These are phyloP conservation scores for Saccharomycopsis synnaedendra DNA, from an alignment of 805 yeast species.

Conservation along the genomic window DNA sequence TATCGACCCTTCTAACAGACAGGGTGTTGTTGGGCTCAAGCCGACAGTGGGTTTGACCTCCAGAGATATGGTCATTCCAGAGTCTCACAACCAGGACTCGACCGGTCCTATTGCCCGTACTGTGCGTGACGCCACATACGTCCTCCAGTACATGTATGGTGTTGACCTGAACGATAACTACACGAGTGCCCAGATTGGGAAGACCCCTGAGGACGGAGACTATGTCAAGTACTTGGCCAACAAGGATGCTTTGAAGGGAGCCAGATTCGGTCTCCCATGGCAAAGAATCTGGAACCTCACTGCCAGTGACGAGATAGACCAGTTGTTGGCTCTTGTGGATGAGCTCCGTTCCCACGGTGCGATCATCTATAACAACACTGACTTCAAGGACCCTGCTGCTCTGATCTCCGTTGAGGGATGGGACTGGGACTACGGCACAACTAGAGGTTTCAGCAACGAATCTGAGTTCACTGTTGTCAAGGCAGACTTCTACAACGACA, in stretches of 20 bases:
- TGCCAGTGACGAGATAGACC: conserved; percentile 16
- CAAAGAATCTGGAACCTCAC: conserved; percentile 20
- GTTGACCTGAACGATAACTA: conserved; percentile 20
- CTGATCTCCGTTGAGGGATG: conserved; percentile 21
- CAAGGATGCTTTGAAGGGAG: conserved; percentile 21
- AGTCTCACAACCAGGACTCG: conserved; percentile 22
- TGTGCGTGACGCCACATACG: conserved; percentile 22
- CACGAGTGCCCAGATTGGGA: conserved; percentile 21
- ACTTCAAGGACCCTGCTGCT: conserved; percentile 20
- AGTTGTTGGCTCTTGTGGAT: conserved; percentile 17
- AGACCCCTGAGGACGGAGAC: conserved; percentile 22
- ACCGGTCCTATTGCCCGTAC: conserved; percentile 23
- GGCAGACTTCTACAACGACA: conserved; percentile 23
- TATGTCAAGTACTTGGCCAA: conserved; percentile 20
- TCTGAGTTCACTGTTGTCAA: conserved; percentile 23
- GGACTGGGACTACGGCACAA: conserved; percentile 22
- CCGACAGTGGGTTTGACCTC: conserved; percentile 24
- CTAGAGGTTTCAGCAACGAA: conserved; percentile 17
- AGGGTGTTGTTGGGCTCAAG: conserved; percentile 22
- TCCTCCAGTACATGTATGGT: conserved; percentile 23
- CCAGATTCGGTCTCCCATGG: conserved; percentile 24
- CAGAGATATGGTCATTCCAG: conserved; percentile 22
- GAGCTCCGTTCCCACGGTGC: conserved; percentile 22
- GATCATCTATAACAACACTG: conserved; percentile 21
- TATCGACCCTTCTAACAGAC: conserved; percentile 21